Evolutionary conservation across 1,284 basidiomycete genomes (phyloP).

Genomic region (Ceratobasidium sp.): DNA sequence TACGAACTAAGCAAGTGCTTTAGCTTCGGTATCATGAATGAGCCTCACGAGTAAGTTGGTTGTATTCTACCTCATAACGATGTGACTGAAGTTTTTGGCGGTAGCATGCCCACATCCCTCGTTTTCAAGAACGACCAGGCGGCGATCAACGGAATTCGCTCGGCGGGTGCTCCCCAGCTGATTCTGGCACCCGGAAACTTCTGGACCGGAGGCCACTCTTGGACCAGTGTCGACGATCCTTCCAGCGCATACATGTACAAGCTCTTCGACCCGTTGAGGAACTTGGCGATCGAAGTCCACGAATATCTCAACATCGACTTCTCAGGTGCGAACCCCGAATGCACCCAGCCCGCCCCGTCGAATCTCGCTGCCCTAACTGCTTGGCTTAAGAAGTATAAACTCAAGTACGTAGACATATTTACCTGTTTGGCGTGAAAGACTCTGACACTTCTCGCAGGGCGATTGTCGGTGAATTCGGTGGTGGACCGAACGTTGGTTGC

Average conservation of each 20-base stretch:
- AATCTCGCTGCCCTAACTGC: slow-evolving; percentile 62
- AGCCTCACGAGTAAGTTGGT: slow-evolving; percentile 58
- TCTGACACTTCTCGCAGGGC: too few species aligned
- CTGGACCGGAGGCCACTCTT: slow-evolving; percentile 63
- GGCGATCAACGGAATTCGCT: slow-evolving; percentile 62
- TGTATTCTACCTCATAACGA: too few species aligned
- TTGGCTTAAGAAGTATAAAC: slow-evolving; percentile 62
- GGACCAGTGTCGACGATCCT: slow-evolving; percentile 60
- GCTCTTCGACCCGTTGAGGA: slow-evolving; percentile 60
- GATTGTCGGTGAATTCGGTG: slow-evolving; percentile 63
- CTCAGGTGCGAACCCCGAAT: slow-evolving; percentile 61
- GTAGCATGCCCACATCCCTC: slow-evolving; percentile 58
- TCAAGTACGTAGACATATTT: slow-evolving; percentile 63
- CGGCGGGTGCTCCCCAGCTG: slow-evolving; percentile 60
- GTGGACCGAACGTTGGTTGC: slow-evolving; percentile 62
- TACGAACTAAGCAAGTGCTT: slow-evolving; percentile 31
- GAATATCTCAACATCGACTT: slow-evolving; percentile 62
- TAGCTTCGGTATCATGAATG: slow-evolving; percentile 57
- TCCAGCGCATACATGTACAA: slow-evolving; percentile 62
- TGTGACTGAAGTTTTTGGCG: slow-evolving; percentile 18
- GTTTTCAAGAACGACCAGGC: slow-evolving; percentile 61
- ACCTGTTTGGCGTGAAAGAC: too few species aligned
- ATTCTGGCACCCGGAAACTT: slow-evolving; percentile 64
- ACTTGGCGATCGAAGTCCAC: slow-evolving; percentile 64
- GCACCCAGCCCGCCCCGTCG: slow-evolving; percentile 62